These are phyloP conservation scores for Solanum sejunctum DNA, from an alignment of 257 asterid species.

Conservation along the genomic window DNA sequence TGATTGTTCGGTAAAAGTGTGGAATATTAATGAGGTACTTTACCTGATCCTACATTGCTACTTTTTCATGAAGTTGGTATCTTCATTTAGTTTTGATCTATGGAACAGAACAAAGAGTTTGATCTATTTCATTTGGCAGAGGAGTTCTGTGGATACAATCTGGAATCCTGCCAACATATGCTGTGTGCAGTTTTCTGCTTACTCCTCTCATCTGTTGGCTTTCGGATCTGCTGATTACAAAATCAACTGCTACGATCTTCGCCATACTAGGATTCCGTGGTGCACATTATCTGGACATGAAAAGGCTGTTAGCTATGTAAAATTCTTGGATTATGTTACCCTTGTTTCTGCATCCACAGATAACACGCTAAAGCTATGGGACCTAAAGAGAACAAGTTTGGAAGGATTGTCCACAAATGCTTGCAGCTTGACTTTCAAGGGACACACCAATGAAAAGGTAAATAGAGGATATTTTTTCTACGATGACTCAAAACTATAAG, in stretches of 20 bases:
- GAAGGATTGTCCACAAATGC: constrained; percentile 27
- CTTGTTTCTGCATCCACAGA: constrained; percentile 46
- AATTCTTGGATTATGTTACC: constrained; percentile 33
- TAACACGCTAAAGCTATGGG: constrained; percentile 43
- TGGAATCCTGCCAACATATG: constrained; percentile 36
- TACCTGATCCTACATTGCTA: not conserved
- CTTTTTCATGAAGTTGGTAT: not conserved
- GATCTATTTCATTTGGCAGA: constrained; percentile 12
- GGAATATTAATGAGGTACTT: constrained; percentile 49
- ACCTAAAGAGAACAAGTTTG: constrained; percentile 28
- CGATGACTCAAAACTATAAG: not conserved
- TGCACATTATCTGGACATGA: constrained; percentile 43
- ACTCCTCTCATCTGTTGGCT: constrained; percentile 37
- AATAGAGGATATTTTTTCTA: not conserved
- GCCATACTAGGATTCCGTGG: constrained; percentile 36
- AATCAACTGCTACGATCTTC: constrained; percentile 35
- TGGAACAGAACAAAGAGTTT: not conserved
- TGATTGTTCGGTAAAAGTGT: constrained; percentile 46
- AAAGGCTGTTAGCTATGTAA: constrained; percentile 38
- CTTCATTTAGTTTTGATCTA: not conserved
- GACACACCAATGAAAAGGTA: constrained; percentile 39
- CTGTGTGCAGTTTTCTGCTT: constrained; percentile 40
- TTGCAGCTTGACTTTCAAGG: constrained; percentile 28
- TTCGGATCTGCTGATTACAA: constrained; percentile 36
- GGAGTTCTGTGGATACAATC: constrained; percentile 16